These are phyloP conservation scores for Gaultheria prostrata DNA, from an alignment of 148 eudicot species.

Conservation along the genomic window DNA sequence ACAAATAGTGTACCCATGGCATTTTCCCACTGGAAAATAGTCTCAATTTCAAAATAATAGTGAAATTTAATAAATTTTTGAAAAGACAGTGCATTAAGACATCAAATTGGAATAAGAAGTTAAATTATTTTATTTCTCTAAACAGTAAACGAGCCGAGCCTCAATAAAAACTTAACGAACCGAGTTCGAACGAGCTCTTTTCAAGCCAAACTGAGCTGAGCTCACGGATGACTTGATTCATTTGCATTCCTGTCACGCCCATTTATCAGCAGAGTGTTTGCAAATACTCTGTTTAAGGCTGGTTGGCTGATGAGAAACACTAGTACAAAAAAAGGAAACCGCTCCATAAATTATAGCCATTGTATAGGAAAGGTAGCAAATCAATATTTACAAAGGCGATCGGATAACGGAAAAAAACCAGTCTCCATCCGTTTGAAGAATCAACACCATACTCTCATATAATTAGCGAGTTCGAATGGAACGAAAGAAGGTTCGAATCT, in stretches of 20 bases:
- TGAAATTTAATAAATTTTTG: too few relatives aligned
- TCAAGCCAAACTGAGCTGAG: too few relatives aligned
- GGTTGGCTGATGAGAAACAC: background rate
- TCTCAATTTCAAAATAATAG: too few relatives aligned
- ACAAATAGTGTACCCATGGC: too few relatives aligned
- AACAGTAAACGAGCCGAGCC: too few relatives aligned
- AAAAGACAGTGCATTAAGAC: too few relatives aligned
- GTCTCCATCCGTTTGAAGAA: slow-evolving; percentile 3
- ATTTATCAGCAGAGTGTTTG: background rate
- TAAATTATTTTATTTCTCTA: too few relatives aligned
- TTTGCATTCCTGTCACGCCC: background rate
- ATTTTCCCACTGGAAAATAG: too few relatives aligned
- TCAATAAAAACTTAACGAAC: too few relatives aligned
- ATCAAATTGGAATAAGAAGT: too few relatives aligned
- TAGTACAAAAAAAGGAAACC: background rate
- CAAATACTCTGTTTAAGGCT: slow-evolving; percentile 1
- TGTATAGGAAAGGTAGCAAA: background rate
- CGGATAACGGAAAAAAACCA: background rate
- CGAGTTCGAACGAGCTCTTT: too few relatives aligned
- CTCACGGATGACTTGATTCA: too few relatives aligned
- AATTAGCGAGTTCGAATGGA: background rate
- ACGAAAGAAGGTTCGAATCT: background rate
- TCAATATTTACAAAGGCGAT: background rate
- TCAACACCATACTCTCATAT: background rate
- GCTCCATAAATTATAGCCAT: background rate